Conservation (phyloP, 2,329 filamentous ascomycete species). For the Colletotrichum filicis region DNA sequence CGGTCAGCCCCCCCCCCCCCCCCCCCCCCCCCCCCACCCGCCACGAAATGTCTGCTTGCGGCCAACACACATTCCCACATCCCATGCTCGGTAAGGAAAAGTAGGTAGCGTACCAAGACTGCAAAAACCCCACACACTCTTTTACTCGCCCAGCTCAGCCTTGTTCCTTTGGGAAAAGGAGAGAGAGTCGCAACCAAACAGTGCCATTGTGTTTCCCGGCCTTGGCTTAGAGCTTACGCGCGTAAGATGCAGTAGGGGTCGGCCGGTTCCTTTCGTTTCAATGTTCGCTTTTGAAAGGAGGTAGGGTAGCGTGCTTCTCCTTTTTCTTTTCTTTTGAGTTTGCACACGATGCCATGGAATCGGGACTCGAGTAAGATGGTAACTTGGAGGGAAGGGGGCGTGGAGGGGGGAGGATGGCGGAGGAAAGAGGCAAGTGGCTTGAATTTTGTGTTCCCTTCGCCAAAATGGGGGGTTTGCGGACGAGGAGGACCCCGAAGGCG, state of each 20-base stretch:
- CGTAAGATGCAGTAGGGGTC: neutral
- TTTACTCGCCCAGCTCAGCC: neutral
- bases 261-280: neutral
- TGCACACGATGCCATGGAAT: slow-evolving; percentile 1
- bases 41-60: slow-evolving; percentile 9
- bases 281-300: slow-evolving; percentile 2
- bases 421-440: slow-evolving; percentile 22
- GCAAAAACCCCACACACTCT: neutral
- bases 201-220: neutral
- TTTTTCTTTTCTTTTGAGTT: slow-evolving; percentile 3
- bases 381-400: neutral
- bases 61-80: neutral
- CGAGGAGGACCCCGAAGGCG: too few species aligned
- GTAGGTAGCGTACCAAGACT: neutral
- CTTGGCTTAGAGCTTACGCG: neutral
- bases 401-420: neutral
- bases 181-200: neutral
- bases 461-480: neutral
- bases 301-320: neutral
- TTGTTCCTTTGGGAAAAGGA: neutral
- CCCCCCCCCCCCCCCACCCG: too few species aligned
- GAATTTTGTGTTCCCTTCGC: neutral
- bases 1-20: too few species aligned
- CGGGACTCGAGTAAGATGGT: slow-evolving; percentile 7
- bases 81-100: neutral